Base-by-base conservation (phyloP, 1,284 basidiomycete species). In the Ceratobasidium sp. region DNA sequence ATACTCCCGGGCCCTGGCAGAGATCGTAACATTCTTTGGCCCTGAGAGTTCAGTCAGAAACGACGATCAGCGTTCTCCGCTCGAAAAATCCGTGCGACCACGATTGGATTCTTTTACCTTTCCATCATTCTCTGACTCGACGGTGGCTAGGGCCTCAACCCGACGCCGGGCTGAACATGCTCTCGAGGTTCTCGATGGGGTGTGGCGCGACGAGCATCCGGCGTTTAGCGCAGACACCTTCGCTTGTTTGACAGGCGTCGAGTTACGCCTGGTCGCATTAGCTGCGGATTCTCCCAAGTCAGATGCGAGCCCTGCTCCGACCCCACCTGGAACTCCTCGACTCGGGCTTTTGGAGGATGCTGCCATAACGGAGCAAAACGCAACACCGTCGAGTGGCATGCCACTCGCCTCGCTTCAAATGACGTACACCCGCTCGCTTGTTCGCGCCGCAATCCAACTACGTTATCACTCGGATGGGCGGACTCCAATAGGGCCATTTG, bases 381-480 rank as follows among this genome's bases (percentile, higher is more conserved):
- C 44, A 12, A 40, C 42, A 4, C 13, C 42, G 17, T 26, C 50
- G 20, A 23, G 50, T 33, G 33, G 28, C 15, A 56, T 20, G 17
- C 26, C 62, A 10, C 7, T 65, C 15, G n/a, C 38, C 13, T 65
- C 73, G 6, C 73, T 75, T 42, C 73, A 52, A 62, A 42, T 26
- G 20, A 75, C 73, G 2, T 75, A 75, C 15, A 20, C 28, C 33
- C 73, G 73, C 28, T 75, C 73, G 26, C 62, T 75, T 15, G 62
- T 66, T n/a, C 73, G 73, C 1, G 73, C 61, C 15, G 38, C 73
- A 1, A n/a, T 75, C 15, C 73, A 75, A 33, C 38, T 75, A 1
- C 73, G 73, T 38, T 75, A 75, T 42, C 73, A 75, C 42, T 40
- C 28, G 17, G 73, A 75, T n/a, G 73, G 73, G 7, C 61, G 73